Base-by-base conservation (phyloP, 1,284 basidiomycete genomes). In the Somion occarium region DNA sequence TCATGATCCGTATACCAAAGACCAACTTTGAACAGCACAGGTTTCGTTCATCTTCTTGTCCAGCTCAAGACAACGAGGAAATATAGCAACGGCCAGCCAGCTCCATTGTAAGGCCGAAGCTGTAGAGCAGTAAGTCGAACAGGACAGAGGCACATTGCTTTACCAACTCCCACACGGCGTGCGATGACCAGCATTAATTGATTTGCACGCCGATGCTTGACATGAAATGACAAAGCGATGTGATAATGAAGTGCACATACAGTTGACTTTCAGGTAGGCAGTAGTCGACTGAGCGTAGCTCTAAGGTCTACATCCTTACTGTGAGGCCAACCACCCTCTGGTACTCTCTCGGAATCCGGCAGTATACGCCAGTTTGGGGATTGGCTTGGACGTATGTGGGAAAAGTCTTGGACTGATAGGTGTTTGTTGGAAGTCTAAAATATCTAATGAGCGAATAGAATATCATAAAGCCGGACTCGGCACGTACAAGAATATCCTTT, bases 321-420 rank as follows among this genome's bases (percentile, higher is more conserved):
- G 12, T 50, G 30, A 2, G 51, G 54, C 65, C 64, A 65, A 4
- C 48, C 45, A 5, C 48, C 53, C 5, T 55, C 58, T 7, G 38
- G 13, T 9, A 59, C 46, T n/a, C 23, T 15, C 18, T 43, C 34
- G 2, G 58, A 57, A 11, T 42, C 44, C 1, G 55, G 49, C 1
- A 67, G 49, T 0, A 58, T 41, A 1, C 66, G 69, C 87, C 88
- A 93, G 64, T 93, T 80, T 5, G 91, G 89, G 2, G 90, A 92
- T 0, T 79, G 80, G 1, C 82, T 80, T 2, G 74, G 60, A 34
- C 82, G 74, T 52, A 92, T 86, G 65, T 92, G 90, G 20, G 88
- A 88, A 62, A 93, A 93, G 59, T 93, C 90, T 61, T 87, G 86
- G 5, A 91, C 79, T 2, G 71, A 53, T 3, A 72, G 58, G 53